phyloP scores from a whole-genome alignment of 345 rosid species.

The Lagerstroemia speciosa region DNA sequence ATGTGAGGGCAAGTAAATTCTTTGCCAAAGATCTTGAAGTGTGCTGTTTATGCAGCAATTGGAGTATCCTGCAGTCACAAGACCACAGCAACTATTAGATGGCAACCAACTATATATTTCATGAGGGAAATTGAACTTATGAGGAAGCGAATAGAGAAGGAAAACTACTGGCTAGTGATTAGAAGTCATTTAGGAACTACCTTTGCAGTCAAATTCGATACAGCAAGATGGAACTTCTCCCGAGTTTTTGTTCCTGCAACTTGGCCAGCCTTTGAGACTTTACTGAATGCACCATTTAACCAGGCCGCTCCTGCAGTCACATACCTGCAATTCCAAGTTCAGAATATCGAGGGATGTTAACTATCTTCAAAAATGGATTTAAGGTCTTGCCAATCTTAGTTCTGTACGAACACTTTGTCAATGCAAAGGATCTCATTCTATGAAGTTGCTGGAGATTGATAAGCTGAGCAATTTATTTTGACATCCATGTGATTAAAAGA shows the following conservation, averaged over 20 bases:
- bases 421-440: neutral
- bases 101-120: neutral
- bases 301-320: constrained; percentile 82
- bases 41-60: constrained; percentile 50
- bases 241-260: constrained; percentile 75
- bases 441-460: neutral
- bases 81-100: neutral
- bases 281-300: constrained; percentile 84
- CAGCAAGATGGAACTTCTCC: constrained; percentile 75
- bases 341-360: neutral
- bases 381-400: neutral
- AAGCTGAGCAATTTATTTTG: neutral
- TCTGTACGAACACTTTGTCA: neutral
- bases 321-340: constrained; percentile 35
- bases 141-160: neutral
- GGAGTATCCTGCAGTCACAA: constrained; percentile 57
- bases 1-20: neutral
- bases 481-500: neutral
- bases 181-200: constrained; percentile 26
- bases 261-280: constrained; percentile 88
- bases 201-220: constrained; percentile 76
- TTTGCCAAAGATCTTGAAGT: neutral
- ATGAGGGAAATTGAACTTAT: neutral
- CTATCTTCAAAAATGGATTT: neutral
- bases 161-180: neutral